Conservation (phyloP, 208 protist genomes). For the Phytomonas francai region DNA sequence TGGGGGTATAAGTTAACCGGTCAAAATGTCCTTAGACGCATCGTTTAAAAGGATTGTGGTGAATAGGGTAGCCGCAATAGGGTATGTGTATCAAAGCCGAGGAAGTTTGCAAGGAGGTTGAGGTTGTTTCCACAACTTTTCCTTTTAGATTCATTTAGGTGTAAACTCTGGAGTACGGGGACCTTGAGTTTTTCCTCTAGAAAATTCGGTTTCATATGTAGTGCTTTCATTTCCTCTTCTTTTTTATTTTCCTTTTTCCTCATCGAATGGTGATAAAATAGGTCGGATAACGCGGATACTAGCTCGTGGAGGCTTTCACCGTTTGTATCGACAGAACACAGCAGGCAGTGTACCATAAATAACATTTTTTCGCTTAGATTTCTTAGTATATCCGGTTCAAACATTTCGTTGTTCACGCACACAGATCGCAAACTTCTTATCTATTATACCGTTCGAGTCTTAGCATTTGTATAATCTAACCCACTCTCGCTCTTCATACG, state of each 20-base stretch:
- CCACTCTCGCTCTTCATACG: not conserved
- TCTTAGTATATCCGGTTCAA: not conserved
- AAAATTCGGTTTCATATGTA: not conserved
- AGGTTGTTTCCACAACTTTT: not conserved
- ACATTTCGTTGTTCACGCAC: not conserved
- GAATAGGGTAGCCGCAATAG: not conserved
- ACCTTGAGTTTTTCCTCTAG: not conserved
- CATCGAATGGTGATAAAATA: not conserved
- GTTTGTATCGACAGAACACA: not conserved
- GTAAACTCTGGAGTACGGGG: not conserved
- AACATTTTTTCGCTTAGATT: not conserved
- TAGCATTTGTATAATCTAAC: not conserved
- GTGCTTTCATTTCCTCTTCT: not conserved
- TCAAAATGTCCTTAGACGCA: not conserved
- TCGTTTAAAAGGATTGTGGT: not conserved
- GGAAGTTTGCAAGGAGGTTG: not conserved
- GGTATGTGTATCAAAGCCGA: not conserved
- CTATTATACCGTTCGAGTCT: not conserved
- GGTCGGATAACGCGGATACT: not conserved
- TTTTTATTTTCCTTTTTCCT: not conserved
- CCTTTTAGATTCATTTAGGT: not conserved
- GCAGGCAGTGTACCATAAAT: not conserved
- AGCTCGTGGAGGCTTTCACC: not conserved
- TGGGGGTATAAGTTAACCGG: not conserved
- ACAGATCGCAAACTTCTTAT: not conserved